Conservation (phyloP, 208 protist genomes). For the Balamuthia mandrillaris region DNA sequence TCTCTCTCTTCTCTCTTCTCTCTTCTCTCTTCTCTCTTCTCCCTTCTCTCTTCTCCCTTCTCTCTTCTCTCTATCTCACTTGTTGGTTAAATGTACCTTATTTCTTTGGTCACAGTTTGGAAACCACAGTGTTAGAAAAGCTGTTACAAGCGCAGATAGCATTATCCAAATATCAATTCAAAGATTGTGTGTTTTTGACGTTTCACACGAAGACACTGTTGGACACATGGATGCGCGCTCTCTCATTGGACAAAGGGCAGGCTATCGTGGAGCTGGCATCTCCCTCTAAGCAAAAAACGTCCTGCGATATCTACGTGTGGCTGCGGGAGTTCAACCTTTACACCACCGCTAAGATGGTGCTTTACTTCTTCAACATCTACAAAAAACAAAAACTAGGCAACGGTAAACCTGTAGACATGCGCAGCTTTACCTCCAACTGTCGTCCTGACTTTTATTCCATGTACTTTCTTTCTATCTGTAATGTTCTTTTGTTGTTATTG, state of each 20-base stretch:
- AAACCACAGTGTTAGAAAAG: neutral
- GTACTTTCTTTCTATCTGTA: neutral
- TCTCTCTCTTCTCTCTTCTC: neutral
- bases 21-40: neutral
- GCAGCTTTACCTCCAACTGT: neutral
- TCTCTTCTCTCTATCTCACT: neutral
- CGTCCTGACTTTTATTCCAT: slow-evolving; percentile 9
- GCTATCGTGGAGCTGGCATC: no score
- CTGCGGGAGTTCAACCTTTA: neutral
- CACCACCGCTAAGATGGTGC: neutral
- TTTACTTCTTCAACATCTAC: slow-evolving; percentile 17
- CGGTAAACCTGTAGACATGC: neutral
- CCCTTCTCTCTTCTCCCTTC: neutral
- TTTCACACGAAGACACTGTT: neutral
- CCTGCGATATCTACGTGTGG: neutral
- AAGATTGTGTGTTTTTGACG: neutral
- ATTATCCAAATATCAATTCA: neutral
- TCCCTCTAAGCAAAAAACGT: no score
- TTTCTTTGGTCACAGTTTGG: neutral
- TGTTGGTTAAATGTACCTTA: neutral
- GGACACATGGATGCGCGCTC: neutral
- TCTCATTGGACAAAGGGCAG: neutral
- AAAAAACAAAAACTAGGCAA: neutral
- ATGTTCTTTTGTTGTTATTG: neutral
- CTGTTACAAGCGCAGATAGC: slow-evolving; percentile 10